Base-by-base conservation (phyloP, 352 stramenopile genomes). In the Phytophthora cryptogea region DNA sequence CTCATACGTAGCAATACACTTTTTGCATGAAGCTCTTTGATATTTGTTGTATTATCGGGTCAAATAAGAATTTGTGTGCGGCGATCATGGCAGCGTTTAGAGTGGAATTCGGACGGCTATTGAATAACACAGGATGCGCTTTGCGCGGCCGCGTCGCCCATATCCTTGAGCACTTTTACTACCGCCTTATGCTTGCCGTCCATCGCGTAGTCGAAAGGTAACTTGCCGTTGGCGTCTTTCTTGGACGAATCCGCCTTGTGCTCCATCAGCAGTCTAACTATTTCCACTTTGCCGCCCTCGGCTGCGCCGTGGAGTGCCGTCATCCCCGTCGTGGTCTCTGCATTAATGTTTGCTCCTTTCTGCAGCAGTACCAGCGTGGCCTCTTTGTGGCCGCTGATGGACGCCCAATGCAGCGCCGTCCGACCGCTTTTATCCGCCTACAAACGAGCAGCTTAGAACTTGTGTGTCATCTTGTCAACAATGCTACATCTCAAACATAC, bases 381-480 rank as follows among this genome's bases (percentile, higher is more conserved):
- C 58, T 97, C 88, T 75, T 95, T 96, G 66, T 98, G 90, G 4
- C 92, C 92, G 46, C 88, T 96, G 51, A 98, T 98, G 14, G 80
- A 88, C 17, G 92, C 89, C 92, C 92, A 98, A 70, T 98, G 92
- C 6, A 98, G 70, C 43, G 90, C 85, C 43, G 92, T 98, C 61
- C 92, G 73, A 39, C 92, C 92, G 62, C 88, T 97, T 76, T 98
- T 98, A 50, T 98, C 92, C 20, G 86, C 80, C 86, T 98, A 68
- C 9, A 23, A 23, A 27, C 36, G 35, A 66, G 28, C 13, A 36
- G 7, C 36, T 71, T 53, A 66, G 54, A 8, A 61, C 42, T 16
- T 50, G 11, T 30, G 23, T 4, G 27, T 5, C 23, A 42, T 23
- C 40, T 42, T 6, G 11, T 56, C 14, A 42, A 6, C 36, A 42